A percentile compares a stretch with the other conserved stretches of the same genome.
These are phyloP conservation scores for Stemphylium vesicarium DNA, from an alignment of 2,329 filamentous ascomycete species.

Conservation along the genomic window DNA sequence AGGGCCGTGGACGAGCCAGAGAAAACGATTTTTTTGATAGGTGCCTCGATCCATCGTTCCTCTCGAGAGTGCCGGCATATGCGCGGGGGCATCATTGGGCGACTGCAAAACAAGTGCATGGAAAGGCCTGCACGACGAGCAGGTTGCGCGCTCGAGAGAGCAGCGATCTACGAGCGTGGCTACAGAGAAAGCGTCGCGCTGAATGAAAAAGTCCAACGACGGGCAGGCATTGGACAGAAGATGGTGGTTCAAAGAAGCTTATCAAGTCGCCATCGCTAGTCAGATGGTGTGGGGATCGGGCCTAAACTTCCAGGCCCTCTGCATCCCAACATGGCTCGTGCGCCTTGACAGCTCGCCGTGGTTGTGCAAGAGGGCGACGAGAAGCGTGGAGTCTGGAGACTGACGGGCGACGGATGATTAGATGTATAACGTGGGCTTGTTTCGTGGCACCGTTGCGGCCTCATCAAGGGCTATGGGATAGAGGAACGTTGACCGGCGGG, in stretches of 20 bases:
- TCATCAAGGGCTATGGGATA: no score
- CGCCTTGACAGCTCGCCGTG: conserved; percentile 5
- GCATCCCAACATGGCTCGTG: conserved; percentile 16
- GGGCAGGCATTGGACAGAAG: conserved; percentile 24
- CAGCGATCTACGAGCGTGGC: conserved; percentile 18
- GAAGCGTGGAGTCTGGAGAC: not conserved
- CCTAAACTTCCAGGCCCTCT: conserved; percentile 14
- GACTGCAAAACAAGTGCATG: conserved; percentile 15
- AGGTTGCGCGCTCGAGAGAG: conserved; percentile 29
- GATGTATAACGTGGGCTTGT: not conserved
- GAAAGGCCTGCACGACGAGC: conserved; percentile 25
- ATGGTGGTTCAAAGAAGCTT: conserved; percentile 38
- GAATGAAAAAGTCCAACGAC: conserved; percentile 6
- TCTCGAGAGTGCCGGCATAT: conserved; percentile 27
- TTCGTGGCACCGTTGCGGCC: no score
- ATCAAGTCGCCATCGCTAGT: conserved; percentile 33
- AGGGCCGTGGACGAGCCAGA: conserved; percentile 23
- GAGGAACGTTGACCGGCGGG: no score
- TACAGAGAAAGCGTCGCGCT: conserved; percentile 12
- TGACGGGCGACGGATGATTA: not conserved
- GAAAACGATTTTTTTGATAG: conserved; percentile 38
- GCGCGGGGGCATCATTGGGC: conserved; percentile 28
- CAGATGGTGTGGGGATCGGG: conserved; percentile 26
- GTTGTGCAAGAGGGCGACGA: not conserved
- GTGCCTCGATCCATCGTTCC: conserved; percentile 20